Evolutionary conservation across 352 stramenopile species (phyloP).

Genomic region (Phytopythium kandeliae): DNA sequence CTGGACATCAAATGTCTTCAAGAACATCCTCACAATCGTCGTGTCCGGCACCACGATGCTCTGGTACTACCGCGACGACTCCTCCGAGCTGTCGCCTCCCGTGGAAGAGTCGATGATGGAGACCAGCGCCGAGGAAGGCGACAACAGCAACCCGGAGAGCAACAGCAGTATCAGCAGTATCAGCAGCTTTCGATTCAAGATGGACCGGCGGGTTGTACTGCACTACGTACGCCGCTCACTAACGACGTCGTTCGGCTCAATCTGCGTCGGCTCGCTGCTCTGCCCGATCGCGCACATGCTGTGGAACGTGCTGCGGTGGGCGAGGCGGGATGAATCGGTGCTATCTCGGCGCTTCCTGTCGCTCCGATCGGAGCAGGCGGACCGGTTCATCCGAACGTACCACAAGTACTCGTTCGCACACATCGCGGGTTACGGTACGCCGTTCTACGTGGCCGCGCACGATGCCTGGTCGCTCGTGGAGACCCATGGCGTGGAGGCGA

Average conservation of each 20-base stretch:
- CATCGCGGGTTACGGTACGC: conserved; percentile 76
- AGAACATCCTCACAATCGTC: conserved; percentile 77
- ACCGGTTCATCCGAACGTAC: conserved; percentile 80
- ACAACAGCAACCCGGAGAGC: conserved; percentile 4
- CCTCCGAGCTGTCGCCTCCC: conserved; percentile 43
- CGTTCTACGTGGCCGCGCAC: conserved; percentile 71
- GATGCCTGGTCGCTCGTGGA: conserved; percentile 78
- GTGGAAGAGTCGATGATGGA: conserved; percentile 30
- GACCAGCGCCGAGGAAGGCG: conserved; percentile 15
- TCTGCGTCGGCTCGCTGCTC: conserved; percentile 77
- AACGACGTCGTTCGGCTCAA: conserved; percentile 74
- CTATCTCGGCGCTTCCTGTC: conserved; percentile 52
- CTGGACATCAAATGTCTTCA: conserved; percentile 85
- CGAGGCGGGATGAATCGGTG: conserved; percentile 62
- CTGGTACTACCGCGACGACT: conserved; percentile 83
- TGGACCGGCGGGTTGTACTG: conserved; percentile 53
- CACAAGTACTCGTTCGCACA: conserved; percentile 86
- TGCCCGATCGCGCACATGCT: conserved; percentile 71
- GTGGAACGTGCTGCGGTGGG: conserved; percentile 74
- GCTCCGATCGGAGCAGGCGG: conserved; percentile 52
- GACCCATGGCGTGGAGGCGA: conserved; percentile 73
- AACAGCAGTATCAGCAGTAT: conserved; percentile 3
- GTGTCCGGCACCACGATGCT: conserved; percentile 77
- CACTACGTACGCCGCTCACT: conserved; percentile 64
- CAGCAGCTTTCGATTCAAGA: conserved; percentile 10